A percentile compares a stretch with the other conserved stretches of the same genome.
Evolutionary conservation across 2,329 filamentous ascomycete species (phyloP).

Genomic region (Calonectria pteridis): DNA sequence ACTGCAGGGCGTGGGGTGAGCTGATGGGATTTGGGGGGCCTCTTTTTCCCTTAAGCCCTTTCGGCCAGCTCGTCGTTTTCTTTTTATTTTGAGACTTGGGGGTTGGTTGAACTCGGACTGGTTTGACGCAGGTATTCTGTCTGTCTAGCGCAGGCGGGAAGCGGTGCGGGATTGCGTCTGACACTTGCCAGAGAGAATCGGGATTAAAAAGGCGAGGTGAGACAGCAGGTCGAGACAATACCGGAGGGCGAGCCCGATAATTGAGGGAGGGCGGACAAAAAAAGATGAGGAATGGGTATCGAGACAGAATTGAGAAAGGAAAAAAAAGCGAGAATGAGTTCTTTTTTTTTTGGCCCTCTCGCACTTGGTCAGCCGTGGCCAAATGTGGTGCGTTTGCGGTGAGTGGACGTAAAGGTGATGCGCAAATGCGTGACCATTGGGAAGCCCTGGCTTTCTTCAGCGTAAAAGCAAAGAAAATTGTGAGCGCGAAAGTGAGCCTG

Average conservation of each 20-base stretch:
- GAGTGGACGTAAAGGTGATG: conserved; percentile 4
- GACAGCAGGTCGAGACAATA: neutral
- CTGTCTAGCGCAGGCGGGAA: conserved; percentile 2
- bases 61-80: neutral
- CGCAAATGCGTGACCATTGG: neutral
- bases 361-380: neutral
- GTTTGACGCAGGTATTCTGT: conserved; percentile 13
- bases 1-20: conserved; percentile 11
- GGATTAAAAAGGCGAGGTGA: conserved; percentile 10
- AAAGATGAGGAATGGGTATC: conserved; percentile 2
- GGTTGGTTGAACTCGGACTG: conserved; percentile 5
- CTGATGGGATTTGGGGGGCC: neutral
- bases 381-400: conserved; percentile 7
- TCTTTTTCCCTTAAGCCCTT: neutral
- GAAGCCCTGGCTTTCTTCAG: neutral
- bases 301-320: neutral
- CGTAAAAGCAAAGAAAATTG: conserved; percentile 14
- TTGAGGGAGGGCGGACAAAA: conserved; percentile 20
- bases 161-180: conserved; percentile 11
- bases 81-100: conserved; percentile 2
- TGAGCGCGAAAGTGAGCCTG: conserved; percentile 30
- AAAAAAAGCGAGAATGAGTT: conserved; percentile 5
- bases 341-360: neutral
- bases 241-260: conserved; percentile 8
- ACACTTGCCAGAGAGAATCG: neutral